Evolutionary conservation across 768 basidiomycete species (phyloP), one percentile per base, ranked within the genome.

Genomic region (Pholiota molesta): DNA sequence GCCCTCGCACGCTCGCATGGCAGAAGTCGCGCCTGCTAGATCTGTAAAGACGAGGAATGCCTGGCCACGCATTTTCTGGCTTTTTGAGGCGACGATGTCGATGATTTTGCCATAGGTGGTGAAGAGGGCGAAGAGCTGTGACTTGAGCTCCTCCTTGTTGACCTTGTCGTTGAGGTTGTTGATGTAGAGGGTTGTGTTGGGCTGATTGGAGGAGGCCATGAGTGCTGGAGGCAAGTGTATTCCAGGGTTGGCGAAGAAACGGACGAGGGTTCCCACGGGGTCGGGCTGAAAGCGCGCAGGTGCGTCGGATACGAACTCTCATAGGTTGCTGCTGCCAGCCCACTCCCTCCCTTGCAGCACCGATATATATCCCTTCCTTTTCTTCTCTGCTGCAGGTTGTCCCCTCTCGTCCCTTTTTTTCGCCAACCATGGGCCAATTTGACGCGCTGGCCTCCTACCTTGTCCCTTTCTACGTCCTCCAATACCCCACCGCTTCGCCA

Each of bases 11-110:
- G 91, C 94, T 53, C 97, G 85, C 87, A 98, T 84, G 37, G 97
- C 97, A 57, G 94, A 86, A 5, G 97, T 98, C 61, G 95, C 94
- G 57, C 89, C 87, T 10, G 92, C 86, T 54, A 97, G 87, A 78
- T 99, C 97, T 55, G 86, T 84, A 77, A 97, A 99, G 69, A 97
- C 95, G 71, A 98, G 88, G 77, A 97, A 99, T 1, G 97, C 97
- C 76, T 97, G 95, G 21, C 95, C 96, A 65, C 90, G 86, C 89
- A 92, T 94, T 75, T 89, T 91, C 61, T 85, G 78, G 72, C 82
- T 86, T 75, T 97, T 95, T 26, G 90, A 87, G 23, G 96, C 95
- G 61, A 98, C 85, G 62, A 99, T 87, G 74, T 98, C 97, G 79
- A 99, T 86, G 61, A 99, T 81, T 73, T 89, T 91, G 73, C 97